Conservation (phyloP, 2,329 filamentous ascomycete species). For the Trichoderma sp. region DNA sequence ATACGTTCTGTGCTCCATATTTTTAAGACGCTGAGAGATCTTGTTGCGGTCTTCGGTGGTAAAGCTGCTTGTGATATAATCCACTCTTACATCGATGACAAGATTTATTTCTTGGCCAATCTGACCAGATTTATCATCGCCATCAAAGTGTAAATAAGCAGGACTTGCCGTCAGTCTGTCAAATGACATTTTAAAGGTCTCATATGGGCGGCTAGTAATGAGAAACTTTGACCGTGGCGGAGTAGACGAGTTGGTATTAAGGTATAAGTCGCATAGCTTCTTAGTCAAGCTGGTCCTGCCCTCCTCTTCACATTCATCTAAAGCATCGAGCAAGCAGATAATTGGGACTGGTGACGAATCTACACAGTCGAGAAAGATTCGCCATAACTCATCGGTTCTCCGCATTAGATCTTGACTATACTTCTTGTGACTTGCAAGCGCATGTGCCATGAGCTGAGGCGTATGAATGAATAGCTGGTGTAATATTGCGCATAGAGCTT, state of each 20-base stretch:
- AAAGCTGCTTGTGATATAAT: constrained; percentile 23
- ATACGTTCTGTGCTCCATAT: constrained; percentile 36
- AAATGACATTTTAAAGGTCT: constrained; percentile 25
- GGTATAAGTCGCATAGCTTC: constrained; percentile 21
- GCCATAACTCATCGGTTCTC: constrained; percentile 17
- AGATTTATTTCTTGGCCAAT: constrained; percentile 34
- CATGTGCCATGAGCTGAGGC: constrained; percentile 2
- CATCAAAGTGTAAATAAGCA: constrained; percentile 27
- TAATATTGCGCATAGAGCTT: constrained; percentile 28
- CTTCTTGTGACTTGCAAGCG: not conserved
- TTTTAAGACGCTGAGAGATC: constrained; percentile 29
- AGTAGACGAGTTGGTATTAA: not conserved
- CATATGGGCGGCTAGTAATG: constrained; percentile 34
- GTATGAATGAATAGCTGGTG: constrained; percentile 29
- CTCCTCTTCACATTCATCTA: constrained; percentile 32
- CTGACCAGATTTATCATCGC: constrained; percentile 27
- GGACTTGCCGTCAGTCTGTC: constrained; percentile 4
- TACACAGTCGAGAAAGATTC: constrained; percentile 15
- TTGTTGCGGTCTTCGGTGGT: constrained; percentile 17
- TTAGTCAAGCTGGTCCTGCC: constrained; percentile 21
- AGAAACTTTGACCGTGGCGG: constrained; percentile 31
- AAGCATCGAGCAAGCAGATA: constrained; percentile 32
- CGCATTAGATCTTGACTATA: not conserved
- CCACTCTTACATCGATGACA: constrained; percentile 29
- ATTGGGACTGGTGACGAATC: constrained; percentile 20